Conservation (phyloP, 2,329 filamentous ascomycete species). For the Dothistroma pini region DNA sequence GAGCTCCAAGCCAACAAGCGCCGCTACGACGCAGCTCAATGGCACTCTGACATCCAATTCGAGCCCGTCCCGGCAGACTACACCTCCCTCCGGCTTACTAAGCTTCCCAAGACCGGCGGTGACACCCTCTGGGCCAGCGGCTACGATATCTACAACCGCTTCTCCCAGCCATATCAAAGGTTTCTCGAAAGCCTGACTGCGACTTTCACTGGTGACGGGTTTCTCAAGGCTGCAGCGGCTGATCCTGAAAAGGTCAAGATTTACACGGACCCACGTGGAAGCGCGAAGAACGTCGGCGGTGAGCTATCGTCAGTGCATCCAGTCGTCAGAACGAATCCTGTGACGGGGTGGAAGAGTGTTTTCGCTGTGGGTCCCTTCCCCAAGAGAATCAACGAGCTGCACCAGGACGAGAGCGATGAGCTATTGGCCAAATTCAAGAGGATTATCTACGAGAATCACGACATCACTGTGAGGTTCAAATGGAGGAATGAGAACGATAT, state of each 20-base stretch:
- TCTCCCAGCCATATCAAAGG: conserved; percentile 53
- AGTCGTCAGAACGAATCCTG: conserved; percentile 56
- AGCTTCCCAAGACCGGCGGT: conserved; percentile 53
- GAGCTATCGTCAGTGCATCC: conserved; percentile 40
- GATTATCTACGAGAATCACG: conserved; percentile 49
- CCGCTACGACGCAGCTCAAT: conserved; percentile 26
- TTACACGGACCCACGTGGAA: conserved; percentile 24
- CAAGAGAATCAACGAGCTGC: conserved; percentile 52
- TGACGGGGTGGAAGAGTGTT: conserved; percentile 60
- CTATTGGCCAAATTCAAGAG: conserved; percentile 26
- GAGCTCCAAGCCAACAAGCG: conserved; percentile 26
- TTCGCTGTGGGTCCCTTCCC: conserved; percentile 59
- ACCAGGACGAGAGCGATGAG: conserved; percentile 23
- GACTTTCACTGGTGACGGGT: conserved; percentile 38
- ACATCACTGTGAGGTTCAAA: conserved; percentile 48
- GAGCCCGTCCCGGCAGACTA: conserved; percentile 64
- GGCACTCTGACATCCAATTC: conserved; percentile 62
- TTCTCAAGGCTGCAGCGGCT: conserved; percentile 35
- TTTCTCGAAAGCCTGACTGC: conserved; percentile 60
- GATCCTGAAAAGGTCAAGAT: conserved; percentile 23
- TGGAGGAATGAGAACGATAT: conserved; percentile 51
- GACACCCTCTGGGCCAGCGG: conserved; percentile 65
- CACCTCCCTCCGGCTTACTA: conserved; percentile 54
- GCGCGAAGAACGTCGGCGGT: conserved; percentile 24
- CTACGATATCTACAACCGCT: conserved; percentile 63